Percentiles rank a stretch among this genome's conserved stretches.
phyloP scores from a whole-genome alignment of 2,329 filamentous ascomycete species.

The Epichloe sp. region DNA sequence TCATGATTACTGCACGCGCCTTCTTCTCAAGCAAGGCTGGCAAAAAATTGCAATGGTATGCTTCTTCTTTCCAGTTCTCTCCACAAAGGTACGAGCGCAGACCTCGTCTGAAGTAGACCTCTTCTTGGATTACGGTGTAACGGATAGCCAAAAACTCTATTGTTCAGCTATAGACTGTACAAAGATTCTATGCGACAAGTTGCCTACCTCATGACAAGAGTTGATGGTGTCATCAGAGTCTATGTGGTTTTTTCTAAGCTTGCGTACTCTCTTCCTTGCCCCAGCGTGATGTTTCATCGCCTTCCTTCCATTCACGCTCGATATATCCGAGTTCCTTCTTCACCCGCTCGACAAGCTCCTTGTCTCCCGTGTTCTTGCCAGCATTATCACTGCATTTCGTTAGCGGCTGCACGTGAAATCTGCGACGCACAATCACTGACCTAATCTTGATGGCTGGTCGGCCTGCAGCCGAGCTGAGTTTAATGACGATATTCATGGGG shows the following conservation, averaged over 20 bases:
- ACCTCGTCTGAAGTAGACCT: no score
- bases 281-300: conserved; percentile 78
- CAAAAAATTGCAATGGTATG: not conserved
- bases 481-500: conserved; percentile 96
- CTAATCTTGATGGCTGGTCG: conserved; percentile 82
- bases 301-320: conserved; percentile 71
- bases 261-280: conserved; percentile 34
- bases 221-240: not conserved
- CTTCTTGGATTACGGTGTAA: no score
- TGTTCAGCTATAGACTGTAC: no score
- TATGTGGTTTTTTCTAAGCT: not conserved
- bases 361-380: conserved; percentile 88
- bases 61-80: not conserved
- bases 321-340: conserved; percentile 78
- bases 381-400: conserved; percentile 51
- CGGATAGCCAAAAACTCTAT: no score
- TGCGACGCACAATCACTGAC: conserved; percentile 13
- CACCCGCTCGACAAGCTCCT: conserved; percentile 62
- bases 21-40: not conserved
- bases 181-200: not conserved
- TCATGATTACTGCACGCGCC: not conserved
- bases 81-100: no score
- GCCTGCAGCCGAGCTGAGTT: conserved; percentile 74
- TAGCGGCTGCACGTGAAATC: conserved; percentile 5
- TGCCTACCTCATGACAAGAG: not conserved